Percentiles rank a stretch among this genome's conserved stretches.
phyloP scores from a whole-genome alignment of 768 basidiomycete species.

The Coprinellus aureogranulatus region DNA sequence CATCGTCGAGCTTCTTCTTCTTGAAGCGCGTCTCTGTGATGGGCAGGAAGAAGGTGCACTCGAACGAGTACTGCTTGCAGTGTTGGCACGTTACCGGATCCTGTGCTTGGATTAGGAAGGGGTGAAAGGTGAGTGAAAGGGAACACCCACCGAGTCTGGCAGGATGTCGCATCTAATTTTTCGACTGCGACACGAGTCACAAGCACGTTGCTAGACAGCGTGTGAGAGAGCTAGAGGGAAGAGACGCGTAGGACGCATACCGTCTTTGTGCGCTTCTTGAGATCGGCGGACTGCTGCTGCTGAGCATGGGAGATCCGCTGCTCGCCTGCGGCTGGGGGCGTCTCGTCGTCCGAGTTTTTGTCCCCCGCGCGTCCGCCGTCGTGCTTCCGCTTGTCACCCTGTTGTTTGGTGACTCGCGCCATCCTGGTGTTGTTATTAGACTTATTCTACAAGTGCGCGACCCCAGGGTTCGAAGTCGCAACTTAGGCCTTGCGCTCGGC shows the following conservation, averaged over 20 bases:
- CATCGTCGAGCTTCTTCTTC: constrained; percentile 86
- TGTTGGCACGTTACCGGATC: constrained; percentile 87
- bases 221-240: constrained; percentile 10
- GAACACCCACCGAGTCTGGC: constrained; percentile 45
- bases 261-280: constrained; percentile 89
- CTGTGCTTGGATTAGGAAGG: constrained; percentile 17
- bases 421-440: no score
- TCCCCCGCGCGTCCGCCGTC: constrained; percentile 37
- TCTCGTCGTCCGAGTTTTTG: constrained; percentile 62
- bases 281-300: constrained; percentile 42
- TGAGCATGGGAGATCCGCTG: constrained; percentile 23
- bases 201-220: constrained; percentile 61
- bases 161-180: constrained; percentile 96
- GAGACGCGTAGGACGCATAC: constrained; percentile 32
- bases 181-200: constrained; percentile 85
- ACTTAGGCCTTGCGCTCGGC: no score
- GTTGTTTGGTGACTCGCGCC: no score
- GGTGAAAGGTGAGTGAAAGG: neutral
- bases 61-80: constrained; percentile 90
- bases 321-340: constrained; percentile 49
- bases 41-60: constrained; percentile 96
- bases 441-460: no score
- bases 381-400: constrained; percentile 62
- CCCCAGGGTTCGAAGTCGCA: no score
- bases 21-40: constrained; percentile 99